A percentile compares a stretch with the other conserved stretches of the same genome.
phyloP scores from a whole-genome alignment of 164 flowering plant genomes.

The Hamamelis virginiana region DNA sequence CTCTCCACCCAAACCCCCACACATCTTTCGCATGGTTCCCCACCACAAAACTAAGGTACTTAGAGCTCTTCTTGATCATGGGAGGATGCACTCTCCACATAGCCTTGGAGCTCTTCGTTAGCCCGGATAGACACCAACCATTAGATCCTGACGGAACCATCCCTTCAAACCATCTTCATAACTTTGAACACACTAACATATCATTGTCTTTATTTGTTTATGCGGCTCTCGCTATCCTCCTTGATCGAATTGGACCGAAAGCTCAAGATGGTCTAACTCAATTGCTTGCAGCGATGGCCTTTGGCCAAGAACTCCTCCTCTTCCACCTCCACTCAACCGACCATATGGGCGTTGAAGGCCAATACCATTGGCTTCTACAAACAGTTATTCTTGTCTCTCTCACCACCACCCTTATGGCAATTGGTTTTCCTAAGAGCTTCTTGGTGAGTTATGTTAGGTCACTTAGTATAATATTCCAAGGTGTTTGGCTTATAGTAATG shows the following conservation, averaged over 20 bases:
- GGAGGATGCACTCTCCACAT: slow-evolving; percentile 32
- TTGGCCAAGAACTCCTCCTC: slow-evolving; percentile 64
- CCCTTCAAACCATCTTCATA: slow-evolving; percentile 66
- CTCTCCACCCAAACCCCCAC: slow-evolving; percentile 37
- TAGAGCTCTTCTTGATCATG: slow-evolving; percentile 57
- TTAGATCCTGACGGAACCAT: slow-evolving; percentile 62
- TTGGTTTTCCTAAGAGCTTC: slow-evolving; percentile 49
- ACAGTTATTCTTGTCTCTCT: slow-evolving; percentile 29
- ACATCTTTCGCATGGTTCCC: slow-evolving; percentile 57
- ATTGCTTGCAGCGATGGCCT: slow-evolving; percentile 53
- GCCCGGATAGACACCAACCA: slow-evolving; percentile 57
- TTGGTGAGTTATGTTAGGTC: slow-evolving; percentile 69
- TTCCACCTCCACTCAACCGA: slow-evolving; percentile 55
- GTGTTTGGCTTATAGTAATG: slow-evolving; percentile 70
- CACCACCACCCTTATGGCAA: slow-evolving; percentile 59
- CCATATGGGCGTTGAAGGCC: slow-evolving; percentile 41
- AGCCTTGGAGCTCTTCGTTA: slow-evolving; percentile 64
- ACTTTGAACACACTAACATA: slow-evolving; percentile 64
- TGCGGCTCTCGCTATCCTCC: slow-evolving; percentile 34
- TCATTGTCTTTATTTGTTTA: slow-evolving; percentile 46
- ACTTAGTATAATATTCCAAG: slow-evolving; percentile 61
- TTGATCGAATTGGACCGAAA: slow-evolving; percentile 22
- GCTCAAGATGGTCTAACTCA: slow-evolving; percentile 38
- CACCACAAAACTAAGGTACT: slow-evolving; percentile 32
- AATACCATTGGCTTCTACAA: slow-evolving; percentile 41